These are phyloP conservation scores for Uromyces viciae-fabae DNA, from an alignment of 1,284 basidiomycete genomes.

Conservation along the genomic window DNA sequence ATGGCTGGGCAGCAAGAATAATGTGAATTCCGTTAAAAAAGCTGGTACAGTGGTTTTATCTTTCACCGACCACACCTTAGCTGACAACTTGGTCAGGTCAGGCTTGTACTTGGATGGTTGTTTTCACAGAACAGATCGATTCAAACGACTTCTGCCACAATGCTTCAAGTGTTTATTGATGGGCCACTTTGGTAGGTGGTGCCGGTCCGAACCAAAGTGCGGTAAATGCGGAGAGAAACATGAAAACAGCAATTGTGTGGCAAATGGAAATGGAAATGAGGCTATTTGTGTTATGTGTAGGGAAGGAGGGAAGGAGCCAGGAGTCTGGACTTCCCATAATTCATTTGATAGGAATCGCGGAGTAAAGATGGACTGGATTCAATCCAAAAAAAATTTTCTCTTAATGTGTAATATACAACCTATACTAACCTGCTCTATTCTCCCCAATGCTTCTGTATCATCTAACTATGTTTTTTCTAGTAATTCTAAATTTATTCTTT, in stretches of 20 bases:
- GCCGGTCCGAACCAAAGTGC: not conserved
- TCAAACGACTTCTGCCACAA: not conserved
- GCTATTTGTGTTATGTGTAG: not conserved
- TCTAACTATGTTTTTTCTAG: not conserved
- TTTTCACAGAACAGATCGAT: not conserved
- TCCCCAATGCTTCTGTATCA: not conserved
- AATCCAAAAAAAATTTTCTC: not conserved
- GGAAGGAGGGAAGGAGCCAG: not conserved
- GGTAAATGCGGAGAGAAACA: not conserved
- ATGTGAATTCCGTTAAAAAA: not conserved
- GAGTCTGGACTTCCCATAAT: not conserved
- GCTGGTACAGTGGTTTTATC: not conserved
- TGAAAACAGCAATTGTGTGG: not conserved
- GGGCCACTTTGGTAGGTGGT: conserved; percentile 3
- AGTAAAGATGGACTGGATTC: not conserved
- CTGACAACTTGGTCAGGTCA: not conserved
- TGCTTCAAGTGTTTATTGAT: conserved; percentile 7
- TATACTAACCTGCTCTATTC: not conserved
- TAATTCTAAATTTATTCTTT: not conserved
- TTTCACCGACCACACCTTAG: not conserved
- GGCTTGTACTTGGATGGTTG: not conserved
- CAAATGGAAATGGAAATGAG: too few species aligned
- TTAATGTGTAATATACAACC: not conserved
- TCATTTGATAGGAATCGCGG: not conserved
- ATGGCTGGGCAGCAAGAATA: not conserved